Base-by-base conservation (phyloP, 2,329 filamentous ascomycete genomes). In the Fusarium chuoi region DNA sequence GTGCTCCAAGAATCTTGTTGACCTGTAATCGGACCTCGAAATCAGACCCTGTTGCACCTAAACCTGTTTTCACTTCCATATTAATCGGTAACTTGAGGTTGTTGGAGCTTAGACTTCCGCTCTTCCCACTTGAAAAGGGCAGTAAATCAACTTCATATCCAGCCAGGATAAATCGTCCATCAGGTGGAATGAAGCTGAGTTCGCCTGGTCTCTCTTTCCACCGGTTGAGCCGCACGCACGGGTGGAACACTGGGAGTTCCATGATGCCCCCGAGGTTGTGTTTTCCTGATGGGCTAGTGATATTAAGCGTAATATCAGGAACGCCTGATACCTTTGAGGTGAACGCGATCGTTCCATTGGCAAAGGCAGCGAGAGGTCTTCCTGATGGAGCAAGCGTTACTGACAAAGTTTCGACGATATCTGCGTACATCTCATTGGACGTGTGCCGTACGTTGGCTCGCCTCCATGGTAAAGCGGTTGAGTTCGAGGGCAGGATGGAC, bases 361-460 rank as follows among this genome's bases (percentile, higher is more conserved):
- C 93, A 73, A 97, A 92, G 7, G 96, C 96, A 13, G 94, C 91
- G 28, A 99, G 87, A 3, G 96, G 92, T 20, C 95, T 89, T 9
- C 96, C 96, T 1, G 95, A 98, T 0, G 96, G 96, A 1, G 96
- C 95, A 46, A 98, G 88, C 0, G 93, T 98, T 45, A 98, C 94
- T 3, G 91, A 90, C 1, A 99, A 86, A 3, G 94, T 94, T 84
- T 99, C 96, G 70, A 99, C 91, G 18, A 99, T 91, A 81, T 99
- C 96, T 65, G 98, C 96, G 81, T 98, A 98, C 75, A 99, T 88
- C 82, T 99, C 96, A 83, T 98, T 99, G 62, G 94, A 97, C 8
- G 96, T 98, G 82, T 99, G 96, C 22, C 95, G 89, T 60, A 99
- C 96, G 78, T 98, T 98, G 44, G 94, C 91, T 69, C 95, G 89